Base-by-base conservation (phyloP, 257 asterid genomes). In the Apocynum venetum region DNA sequence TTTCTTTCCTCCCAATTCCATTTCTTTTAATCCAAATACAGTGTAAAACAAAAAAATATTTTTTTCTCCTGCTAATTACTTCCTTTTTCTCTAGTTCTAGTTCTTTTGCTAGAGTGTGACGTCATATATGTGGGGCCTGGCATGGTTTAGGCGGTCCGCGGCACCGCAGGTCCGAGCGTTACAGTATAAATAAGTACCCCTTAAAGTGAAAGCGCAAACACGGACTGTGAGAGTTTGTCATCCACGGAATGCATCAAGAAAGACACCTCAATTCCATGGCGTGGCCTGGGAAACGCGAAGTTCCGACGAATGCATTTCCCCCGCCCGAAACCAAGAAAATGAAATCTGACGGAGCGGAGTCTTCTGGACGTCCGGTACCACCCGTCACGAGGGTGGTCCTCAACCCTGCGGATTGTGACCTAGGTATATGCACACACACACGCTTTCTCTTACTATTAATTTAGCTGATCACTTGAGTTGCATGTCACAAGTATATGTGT, bases 381-480 rank as follows among this genome's bases (percentile, higher is more conserved):
- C 20, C 74, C 47, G 20, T 59, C 53, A 8, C 1, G 15, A 71
- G 81, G 17, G 91, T 86, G 36, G 78, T 79, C 53, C 89, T 89
- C 72, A 89, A 89, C 52, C 88, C 92, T 11, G 91, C 92, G 19
- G 95, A 90, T 75, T 88, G 92, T 82, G 88, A 88, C 72, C 77
- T 90, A 79, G 95, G 95, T 79, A 53, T 47, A 59, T 48, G 55
- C 20, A 79, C 66, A 74, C 31, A 8, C 49, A 46, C 49, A 8
- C 49, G 49, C 56, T 20, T 78, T 67, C 65, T 49, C 14, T 31
- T 41, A 17, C 19, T 8, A 19, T 68, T 4, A 19, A 51, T 47
- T 53, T 46, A 51, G 6, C 10, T 31, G 41, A 20, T 43, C 68
- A 67, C 3, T 68, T 31, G 66, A 41, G 51, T 77, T 53, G 40